A percentile compares a stretch with the other conserved stretches of the same genome.
phyloP scores from a whole-genome alignment of 306 rosid species.

The Vigna nakashimae region DNA sequence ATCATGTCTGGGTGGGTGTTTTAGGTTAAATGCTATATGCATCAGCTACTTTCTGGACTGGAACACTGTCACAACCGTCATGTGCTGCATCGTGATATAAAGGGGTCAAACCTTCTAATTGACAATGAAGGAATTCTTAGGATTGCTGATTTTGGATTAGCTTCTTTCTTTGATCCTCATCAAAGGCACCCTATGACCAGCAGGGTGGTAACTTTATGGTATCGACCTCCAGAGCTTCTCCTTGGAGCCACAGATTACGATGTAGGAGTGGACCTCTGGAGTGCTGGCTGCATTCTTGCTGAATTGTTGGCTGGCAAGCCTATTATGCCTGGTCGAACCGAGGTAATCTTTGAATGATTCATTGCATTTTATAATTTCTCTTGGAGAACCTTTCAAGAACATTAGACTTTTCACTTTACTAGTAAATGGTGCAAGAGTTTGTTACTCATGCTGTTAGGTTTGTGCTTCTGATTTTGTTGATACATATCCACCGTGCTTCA shows the following conservation, averaged over 20 bases:
- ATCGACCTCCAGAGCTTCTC: slow-evolving; percentile 91
- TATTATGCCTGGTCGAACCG: slow-evolving; percentile 94
- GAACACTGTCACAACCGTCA: slow-evolving; percentile 85
- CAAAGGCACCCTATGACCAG: slow-evolving; percentile 94
- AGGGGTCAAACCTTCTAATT: slow-evolving; percentile 91
- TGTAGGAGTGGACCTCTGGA: slow-evolving; percentile 91
- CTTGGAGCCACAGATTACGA: slow-evolving; percentile 92
- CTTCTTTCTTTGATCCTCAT: slow-evolving; percentile 83
- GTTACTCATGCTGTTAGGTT: slow-evolving; percentile 14
- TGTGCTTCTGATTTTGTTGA: slow-evolving; percentile 38
- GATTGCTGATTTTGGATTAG: slow-evolving; percentile 96
- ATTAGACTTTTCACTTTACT: slow-evolving; percentile 14
- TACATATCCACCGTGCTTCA: slow-evolving; percentile 31
- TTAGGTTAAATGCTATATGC: slow-evolving; percentile 90
- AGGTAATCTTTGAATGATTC: slow-evolving; percentile 56
- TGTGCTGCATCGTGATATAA: slow-evolving; percentile 88
- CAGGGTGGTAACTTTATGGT: slow-evolving; percentile 93
- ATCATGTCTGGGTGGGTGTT: slow-evolving; percentile 46
- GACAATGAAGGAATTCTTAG: slow-evolving; percentile 80
- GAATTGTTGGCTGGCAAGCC: slow-evolving; percentile 91
- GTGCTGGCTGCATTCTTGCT: slow-evolving; percentile 96
- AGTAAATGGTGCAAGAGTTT: slow-evolving; percentile 39
- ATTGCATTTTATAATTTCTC: slow-evolving; percentile 18
- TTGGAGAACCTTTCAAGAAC: not conserved
- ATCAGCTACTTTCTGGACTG: slow-evolving; percentile 84